Conservation (phyloP, 345 rosid genomes). For the Isatis tinctoria region DNA sequence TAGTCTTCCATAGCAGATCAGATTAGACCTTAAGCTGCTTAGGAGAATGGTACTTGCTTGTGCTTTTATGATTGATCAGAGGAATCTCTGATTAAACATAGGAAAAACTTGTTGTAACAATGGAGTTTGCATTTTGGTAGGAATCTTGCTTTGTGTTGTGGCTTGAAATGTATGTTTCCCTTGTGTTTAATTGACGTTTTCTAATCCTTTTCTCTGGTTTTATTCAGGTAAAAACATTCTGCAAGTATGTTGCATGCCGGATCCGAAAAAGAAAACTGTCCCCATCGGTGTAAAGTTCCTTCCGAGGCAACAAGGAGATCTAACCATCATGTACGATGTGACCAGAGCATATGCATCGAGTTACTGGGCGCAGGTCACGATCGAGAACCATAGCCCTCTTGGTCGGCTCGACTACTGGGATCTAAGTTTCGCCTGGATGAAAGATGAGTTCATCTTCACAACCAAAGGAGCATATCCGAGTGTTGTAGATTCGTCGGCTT, state of each 20-base stretch:
- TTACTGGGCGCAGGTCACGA: slow-evolving; percentile 74
- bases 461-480: slow-evolving; percentile 88
- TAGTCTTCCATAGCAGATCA: slow-evolving; percentile 2
- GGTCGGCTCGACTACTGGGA: slow-evolving; percentile 90
- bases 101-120: not conserved
- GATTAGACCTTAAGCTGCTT: not conserved
- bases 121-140: not conserved
- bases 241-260: slow-evolving; percentile 64
- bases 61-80: not conserved
- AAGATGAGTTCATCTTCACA: slow-evolving; percentile 61
- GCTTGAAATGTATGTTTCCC: not conserved
- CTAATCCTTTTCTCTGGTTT: not conserved
- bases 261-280: slow-evolving; percentile 33
- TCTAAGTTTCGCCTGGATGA: slow-evolving; percentile 84
- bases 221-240: slow-evolving; percentile 48
- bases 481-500: slow-evolving; percentile 64
- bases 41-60: not conserved
- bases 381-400: slow-evolving; percentile 69
- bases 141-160: not conserved
- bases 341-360: slow-evolving; percentile 42
- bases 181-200: not conserved
- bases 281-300: slow-evolving; percentile 43
- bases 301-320: slow-evolving; percentile 73
- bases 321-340: slow-evolving; percentile 87
- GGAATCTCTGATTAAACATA: too few species aligned